Evolutionary conservation across 2,329 filamentous ascomycete species (phyloP).

Genomic region (Dothidotthia symphoricarpi): DNA sequence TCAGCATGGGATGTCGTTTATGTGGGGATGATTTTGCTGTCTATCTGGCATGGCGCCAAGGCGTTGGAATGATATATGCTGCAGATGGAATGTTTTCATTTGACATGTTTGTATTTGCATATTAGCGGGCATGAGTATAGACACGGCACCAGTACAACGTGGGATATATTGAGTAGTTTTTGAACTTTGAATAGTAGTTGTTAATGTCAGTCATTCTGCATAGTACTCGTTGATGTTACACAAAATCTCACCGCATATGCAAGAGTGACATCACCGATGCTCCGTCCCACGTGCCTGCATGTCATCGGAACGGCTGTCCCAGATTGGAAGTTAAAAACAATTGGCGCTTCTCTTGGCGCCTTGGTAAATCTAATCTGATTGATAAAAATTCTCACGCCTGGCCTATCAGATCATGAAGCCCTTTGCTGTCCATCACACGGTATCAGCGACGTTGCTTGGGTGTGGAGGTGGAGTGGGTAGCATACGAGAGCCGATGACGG

Average conservation of each 20-base stretch:
- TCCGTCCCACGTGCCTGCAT: neutral
- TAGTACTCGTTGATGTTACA: too few species aligned
- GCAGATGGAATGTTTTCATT: neutral
- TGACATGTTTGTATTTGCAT: conserved; percentile 6
- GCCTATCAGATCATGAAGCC: too few species aligned
- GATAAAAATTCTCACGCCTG: conserved; percentile 17
- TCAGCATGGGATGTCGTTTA: neutral
- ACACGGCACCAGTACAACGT: conserved; percentile 1
- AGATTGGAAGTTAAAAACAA: conserved; percentile 9
- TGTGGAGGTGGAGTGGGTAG: too few species aligned
- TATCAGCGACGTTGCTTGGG: too few species aligned
- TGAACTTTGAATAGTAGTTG: neutral
- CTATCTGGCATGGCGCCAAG: conserved; percentile 2
- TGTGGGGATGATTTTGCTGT: neutral
- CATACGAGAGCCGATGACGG: too few species aligned
- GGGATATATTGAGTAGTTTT: too few species aligned
- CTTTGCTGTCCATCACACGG: too few species aligned
- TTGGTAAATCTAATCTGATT: conserved; percentile 26
- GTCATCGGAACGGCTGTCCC: conserved; percentile 2
- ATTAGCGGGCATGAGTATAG: conserved; percentile 12
- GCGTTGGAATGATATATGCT: conserved; percentile 3
- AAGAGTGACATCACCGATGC: too few species aligned
- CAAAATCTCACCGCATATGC: too few species aligned
- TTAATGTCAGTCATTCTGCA: too few species aligned
- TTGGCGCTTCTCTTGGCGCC: conserved; percentile 10